phyloP scores from a whole-genome alignment of 2,329 filamentous ascomycete species.

The Colletotrichum euphorbiae region DNA sequence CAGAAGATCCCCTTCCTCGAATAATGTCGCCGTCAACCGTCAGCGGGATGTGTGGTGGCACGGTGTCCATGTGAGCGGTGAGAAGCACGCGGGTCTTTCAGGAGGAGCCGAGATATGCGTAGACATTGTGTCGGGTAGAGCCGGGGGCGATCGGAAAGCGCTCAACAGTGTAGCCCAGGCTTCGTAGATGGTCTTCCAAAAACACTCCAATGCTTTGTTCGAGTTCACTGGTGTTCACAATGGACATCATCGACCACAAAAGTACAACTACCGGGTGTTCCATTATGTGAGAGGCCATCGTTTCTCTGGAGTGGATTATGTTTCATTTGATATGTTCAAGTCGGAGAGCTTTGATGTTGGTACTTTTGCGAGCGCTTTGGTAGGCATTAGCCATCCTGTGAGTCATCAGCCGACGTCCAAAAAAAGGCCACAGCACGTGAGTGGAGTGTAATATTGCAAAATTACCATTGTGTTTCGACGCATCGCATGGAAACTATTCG shows the following conservation, averaged over 20 bases:
- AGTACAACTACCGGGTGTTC: slow-evolving; percentile 44
- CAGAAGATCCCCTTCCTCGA: slow-evolving; percentile 58
- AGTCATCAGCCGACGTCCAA: no score
- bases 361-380: no score
- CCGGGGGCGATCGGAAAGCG: slow-evolving; percentile 48
- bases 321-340: no score
- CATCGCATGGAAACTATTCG: no score
- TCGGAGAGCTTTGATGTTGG: no score
- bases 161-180: slow-evolving; percentile 51
- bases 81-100: slow-evolving; percentile 48
- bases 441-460: no score
- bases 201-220: slow-evolving; percentile 51
- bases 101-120: slow-evolving; percentile 50
- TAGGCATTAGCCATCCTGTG: no score
- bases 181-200: slow-evolving; percentile 47
- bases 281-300: slow-evolving; percentile 26
- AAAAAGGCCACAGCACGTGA: no score
- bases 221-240: slow-evolving; percentile 51
- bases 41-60: slow-evolving; percentile 65
- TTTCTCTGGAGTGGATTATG: not conserved
- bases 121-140: slow-evolving; percentile 52
- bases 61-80: slow-evolving; percentile 53
- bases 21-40: slow-evolving; percentile 52
- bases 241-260: slow-evolving; percentile 50
- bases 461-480: no score